Conservation (phyloP, 2,329 filamentous ascomycete species). For the Fusarium buharicum region DNA sequence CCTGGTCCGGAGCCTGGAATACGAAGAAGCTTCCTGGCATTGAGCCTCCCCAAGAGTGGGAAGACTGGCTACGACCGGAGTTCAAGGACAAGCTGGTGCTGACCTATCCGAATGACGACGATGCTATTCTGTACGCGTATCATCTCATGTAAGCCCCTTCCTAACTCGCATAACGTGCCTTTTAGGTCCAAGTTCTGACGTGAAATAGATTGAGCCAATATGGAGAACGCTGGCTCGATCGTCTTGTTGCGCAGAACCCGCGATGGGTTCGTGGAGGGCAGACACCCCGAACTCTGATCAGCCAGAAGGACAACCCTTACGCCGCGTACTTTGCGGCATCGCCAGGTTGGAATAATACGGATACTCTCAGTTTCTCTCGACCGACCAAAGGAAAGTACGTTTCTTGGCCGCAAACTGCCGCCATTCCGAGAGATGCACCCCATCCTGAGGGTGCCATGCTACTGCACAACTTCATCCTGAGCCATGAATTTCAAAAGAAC, state of each 20-base stretch:
- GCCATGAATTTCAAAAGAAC: conserved; percentile 52
- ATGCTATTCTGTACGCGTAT: conserved; percentile 63
- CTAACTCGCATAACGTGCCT: not conserved
- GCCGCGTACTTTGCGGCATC: conserved; percentile 51
- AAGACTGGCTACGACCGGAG: conserved; percentile 58
- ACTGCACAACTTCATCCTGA: conserved; percentile 59
- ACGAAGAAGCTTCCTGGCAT: conserved; percentile 48
- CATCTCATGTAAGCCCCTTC: conserved; percentile 55
- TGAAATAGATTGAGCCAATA: not conserved
- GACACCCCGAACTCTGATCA: conserved; percentile 54
- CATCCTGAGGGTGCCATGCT: conserved; percentile 63
- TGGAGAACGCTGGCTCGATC: conserved; percentile 54
- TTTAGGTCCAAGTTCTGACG: not conserved
- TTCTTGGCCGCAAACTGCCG: conserved; percentile 60
- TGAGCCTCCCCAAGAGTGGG: conserved; percentile 50
- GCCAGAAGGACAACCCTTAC: conserved; percentile 42
- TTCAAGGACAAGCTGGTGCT: conserved; percentile 65
- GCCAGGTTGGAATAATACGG: conserved; percentile 27
- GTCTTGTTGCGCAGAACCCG: conserved; percentile 59
- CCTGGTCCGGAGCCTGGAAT: conserved; percentile 49
- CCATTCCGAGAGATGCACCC: conserved; percentile 60
- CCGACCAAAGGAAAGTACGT: conserved; percentile 55
- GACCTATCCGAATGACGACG: conserved; percentile 68
- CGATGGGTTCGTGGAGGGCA: conserved; percentile 63
- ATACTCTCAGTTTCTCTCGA: conserved; percentile 41